Conservation (phyloP, 2,329 filamentous ascomycete genomes). For the Alternaria dauci region DNA sequence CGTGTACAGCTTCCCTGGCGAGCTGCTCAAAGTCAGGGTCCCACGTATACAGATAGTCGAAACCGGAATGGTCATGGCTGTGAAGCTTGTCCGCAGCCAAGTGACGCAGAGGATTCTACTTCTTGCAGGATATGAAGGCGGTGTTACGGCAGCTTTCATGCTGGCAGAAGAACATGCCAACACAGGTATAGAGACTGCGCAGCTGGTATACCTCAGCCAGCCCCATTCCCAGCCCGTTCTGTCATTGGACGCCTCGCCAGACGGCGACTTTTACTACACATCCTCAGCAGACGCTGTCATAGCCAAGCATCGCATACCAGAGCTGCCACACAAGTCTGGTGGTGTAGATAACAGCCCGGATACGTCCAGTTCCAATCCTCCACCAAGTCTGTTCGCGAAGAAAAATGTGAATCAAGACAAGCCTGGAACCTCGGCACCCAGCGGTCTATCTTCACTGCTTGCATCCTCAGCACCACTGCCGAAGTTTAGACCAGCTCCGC, state of each 20-base stretch:
- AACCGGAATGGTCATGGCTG: constrained; percentile 86
- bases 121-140: constrained; percentile 85
- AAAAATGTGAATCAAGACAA: constrained; percentile 12
- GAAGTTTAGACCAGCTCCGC: constrained; percentile 15
- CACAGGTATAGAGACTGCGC: constrained; percentile 46
- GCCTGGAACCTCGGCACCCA: constrained; percentile 6
- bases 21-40: constrained; percentile 71
- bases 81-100: constrained; percentile 55
- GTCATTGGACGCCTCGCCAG: constrained; percentile 60
- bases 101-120: constrained; percentile 63
- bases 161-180: constrained; percentile 52
- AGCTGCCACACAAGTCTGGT: constrained; percentile 11
- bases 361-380: constrained; percentile 4
- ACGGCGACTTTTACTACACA: constrained; percentile 71
- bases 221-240: constrained; percentile 82
- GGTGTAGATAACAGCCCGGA: background rate
- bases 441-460: constrained; percentile 40
- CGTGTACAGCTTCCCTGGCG: constrained; percentile 81
- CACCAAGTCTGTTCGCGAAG: constrained; percentile 30
- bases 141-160: constrained; percentile 72
- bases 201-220: constrained; percentile 69
- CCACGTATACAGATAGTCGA: constrained; percentile 54
- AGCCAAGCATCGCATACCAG: constrained; percentile 75
- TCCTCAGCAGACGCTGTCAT: constrained; percentile 84
- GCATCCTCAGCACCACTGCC: constrained; percentile 19